A percentile compares a stretch with the other conserved stretches of the same genome.
These are phyloP conservation scores for Podaxis sp. DNA, from an alignment of 768 basidiomycete genomes.

Conservation along the genomic window DNA sequence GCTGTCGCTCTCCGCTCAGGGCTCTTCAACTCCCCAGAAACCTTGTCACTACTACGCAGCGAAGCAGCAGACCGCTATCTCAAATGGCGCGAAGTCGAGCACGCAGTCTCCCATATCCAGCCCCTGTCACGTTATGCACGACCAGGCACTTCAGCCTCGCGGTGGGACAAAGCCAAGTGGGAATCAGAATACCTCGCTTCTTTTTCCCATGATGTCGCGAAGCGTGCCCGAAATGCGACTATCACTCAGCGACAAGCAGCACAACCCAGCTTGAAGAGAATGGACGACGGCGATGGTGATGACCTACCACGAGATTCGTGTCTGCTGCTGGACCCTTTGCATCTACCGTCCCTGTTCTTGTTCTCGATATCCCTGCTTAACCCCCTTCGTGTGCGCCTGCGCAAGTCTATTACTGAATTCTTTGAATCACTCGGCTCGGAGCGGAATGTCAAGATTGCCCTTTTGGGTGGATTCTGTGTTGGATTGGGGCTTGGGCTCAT, in stretches of 20 bases:
- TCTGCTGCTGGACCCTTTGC: conserved; percentile 53
- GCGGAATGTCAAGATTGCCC: conserved; percentile 25
- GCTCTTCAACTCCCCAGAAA: conserved; percentile 63
- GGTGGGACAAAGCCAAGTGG: conserved; percentile 63
- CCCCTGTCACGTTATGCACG: neutral
- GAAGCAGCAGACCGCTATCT: conserved; percentile 70
- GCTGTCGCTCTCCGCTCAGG: conserved; percentile 49
- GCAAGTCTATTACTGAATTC: conserved; percentile 19
- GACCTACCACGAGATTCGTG: conserved; percentile 9
- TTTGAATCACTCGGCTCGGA: conserved; percentile 20
- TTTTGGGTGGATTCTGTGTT: conserved; percentile 35
- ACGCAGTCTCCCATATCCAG: conserved; percentile 32
- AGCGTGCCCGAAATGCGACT: conserved; percentile 35
- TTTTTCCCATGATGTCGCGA: conserved; percentile 60
- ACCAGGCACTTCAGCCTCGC: conserved; percentile 12
- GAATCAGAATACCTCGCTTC: conserved; percentile 59
- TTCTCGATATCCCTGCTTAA: conserved; percentile 59
- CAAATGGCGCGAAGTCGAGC: conserved; percentile 68
- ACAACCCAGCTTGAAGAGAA: neutral
- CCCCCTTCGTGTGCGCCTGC: conserved; percentile 31
- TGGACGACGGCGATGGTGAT: neutral
- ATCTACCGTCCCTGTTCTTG: conserved; percentile 57
- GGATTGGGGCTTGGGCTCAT: conserved; percentile 30
- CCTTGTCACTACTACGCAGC: conserved; percentile 46
- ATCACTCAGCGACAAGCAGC: neutral